These are phyloP conservation scores for Nymphaea colorata DNA, from an alignment of 164 flowering plant genomes.

Conservation along the genomic window DNA sequence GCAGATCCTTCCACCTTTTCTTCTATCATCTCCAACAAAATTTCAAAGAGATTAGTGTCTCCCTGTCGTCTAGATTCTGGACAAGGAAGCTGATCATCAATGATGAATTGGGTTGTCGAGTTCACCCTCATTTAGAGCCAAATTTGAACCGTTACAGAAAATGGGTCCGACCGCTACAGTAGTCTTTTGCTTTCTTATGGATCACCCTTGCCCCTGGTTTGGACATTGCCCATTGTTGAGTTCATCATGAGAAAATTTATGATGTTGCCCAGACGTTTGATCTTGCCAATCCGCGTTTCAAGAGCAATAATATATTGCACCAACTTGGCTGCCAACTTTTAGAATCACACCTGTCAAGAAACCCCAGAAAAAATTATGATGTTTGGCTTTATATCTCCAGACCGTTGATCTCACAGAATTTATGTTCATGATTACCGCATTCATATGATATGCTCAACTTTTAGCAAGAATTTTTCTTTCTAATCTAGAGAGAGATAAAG, in stretches of 20 bases:
- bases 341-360: not conserved
- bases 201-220: not conserved
- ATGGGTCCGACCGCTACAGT: too few species aligned
- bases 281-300: too few species aligned
- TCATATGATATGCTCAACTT: not conserved
- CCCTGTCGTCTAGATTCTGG: not conserved
- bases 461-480: not conserved
- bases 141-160: not conserved
- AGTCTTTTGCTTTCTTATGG: too few species aligned
- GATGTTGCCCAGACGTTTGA: too few species aligned
- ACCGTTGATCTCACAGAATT: not conserved
- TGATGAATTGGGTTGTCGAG: not conserved
- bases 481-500: not conserved
- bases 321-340: too few species aligned
- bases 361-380: not conserved
- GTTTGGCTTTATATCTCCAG: not conserved
- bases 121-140: not conserved
- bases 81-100: not conserved
- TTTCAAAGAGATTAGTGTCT: not conserved
- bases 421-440: not conserved
- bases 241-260: too few species aligned
- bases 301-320: too few species aligned
- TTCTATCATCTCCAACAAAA: not conserved
- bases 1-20: not conserved
- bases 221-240: not conserved